Evolutionary conservation across 2,329 filamentous ascomycete species (phyloP).

Genomic region (Paracoccidioides brasiliensis): DNA sequence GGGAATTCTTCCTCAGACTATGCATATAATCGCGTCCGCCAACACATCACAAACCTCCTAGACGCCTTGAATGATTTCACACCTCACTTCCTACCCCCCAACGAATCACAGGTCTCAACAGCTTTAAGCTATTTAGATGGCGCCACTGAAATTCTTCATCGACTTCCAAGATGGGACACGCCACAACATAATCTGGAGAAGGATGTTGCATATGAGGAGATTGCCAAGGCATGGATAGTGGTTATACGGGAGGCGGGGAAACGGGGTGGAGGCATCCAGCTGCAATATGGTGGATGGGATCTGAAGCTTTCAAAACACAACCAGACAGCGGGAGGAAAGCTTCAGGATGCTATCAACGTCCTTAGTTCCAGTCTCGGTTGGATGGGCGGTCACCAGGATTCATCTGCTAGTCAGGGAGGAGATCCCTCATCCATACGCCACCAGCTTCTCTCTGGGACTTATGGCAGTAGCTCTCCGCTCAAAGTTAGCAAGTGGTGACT

Average conservation of each 20-base stretch:
- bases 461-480: slow-evolving; percentile 41
- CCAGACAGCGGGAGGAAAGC: slow-evolving; percentile 66
- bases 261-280: slow-evolving; percentile 73
- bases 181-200: slow-evolving; percentile 84
- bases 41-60: slow-evolving; percentile 64
- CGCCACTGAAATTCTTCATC: slow-evolving; percentile 80
- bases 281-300: slow-evolving; percentile 89
- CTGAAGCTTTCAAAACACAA: slow-evolving; percentile 78
- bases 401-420: slow-evolving; percentile 19
- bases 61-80: slow-evolving; percentile 91
- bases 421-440: slow-evolving; percentile 40
- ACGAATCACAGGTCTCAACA: slow-evolving; percentile 68
- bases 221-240: slow-evolving; percentile 81
- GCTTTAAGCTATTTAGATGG: slow-evolving; percentile 82
- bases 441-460: slow-evolving; percentile 44
- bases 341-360: slow-evolving; percentile 67
- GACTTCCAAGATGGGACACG: slow-evolving; percentile 80
- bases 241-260: slow-evolving; percentile 87
- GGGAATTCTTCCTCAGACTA: slow-evolving; percentile 81
- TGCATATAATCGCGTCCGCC: slow-evolving; percentile 82
- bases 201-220: slow-evolving; percentile 90
- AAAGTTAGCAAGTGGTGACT: slow-evolving; percentile 44
- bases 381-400: slow-evolving; percentile 44
- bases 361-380: slow-evolving; percentile 64
- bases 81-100: slow-evolving; percentile 84